Percentiles rank a stretch among this genome's conserved stretches.
Conservation (phyloP, 179 eudicot species). For the Drosera spatulata region DNA sequence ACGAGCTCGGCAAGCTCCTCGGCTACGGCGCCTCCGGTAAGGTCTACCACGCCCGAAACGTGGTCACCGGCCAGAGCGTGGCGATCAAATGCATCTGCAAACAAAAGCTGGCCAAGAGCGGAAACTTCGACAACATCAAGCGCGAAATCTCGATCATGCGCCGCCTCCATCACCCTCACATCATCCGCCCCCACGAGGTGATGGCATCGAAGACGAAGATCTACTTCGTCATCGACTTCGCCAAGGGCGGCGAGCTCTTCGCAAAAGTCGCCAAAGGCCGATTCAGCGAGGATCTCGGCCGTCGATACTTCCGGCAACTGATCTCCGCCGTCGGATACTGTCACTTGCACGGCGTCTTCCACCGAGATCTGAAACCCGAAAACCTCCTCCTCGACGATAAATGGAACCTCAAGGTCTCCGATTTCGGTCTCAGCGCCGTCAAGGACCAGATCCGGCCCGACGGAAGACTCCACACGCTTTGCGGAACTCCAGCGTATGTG, state of each 20-base stretch:
- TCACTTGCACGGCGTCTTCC: slow-evolving; percentile 43
- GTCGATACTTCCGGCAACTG: slow-evolving; percentile 60
- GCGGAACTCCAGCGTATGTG: slow-evolving; percentile 43
- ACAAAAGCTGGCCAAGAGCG: slow-evolving; percentile 21
- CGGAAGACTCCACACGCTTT: slow-evolving; percentile 20
- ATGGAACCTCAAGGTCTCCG: slow-evolving; percentile 8
- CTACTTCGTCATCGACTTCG: slow-evolving; percentile 65
- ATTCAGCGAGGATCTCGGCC: slow-evolving; percentile 46
- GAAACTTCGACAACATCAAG: slow-evolving; percentile 39
- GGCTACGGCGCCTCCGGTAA: slow-evolving; percentile 81
- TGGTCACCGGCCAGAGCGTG: slow-evolving; percentile 42
- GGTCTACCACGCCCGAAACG: slow-evolving; percentile 64
- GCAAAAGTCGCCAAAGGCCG: slow-evolving; percentile 46
- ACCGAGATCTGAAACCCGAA: slow-evolving; percentile 33
- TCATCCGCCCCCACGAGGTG: slow-evolving; percentile 58
- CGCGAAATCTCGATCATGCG: slow-evolving; percentile 67
- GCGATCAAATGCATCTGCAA: slow-evolving; percentile 57
- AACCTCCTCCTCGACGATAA: slow-evolving; percentile 14
- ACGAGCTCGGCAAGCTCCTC: slow-evolving; percentile 54
- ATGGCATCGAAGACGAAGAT: slow-evolving; percentile 57
- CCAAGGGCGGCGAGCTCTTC: slow-evolving; percentile 78
- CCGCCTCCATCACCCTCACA: slow-evolving; percentile 51
- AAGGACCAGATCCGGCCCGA: slow-evolving; percentile 15
- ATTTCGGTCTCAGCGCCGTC: slow-evolving; percentile 29
- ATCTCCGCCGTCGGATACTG: slow-evolving; percentile 71